phyloP scores from a whole-genome alignment of 2,329 filamentous ascomycete species.

The Talaromyces sp. region DNA sequence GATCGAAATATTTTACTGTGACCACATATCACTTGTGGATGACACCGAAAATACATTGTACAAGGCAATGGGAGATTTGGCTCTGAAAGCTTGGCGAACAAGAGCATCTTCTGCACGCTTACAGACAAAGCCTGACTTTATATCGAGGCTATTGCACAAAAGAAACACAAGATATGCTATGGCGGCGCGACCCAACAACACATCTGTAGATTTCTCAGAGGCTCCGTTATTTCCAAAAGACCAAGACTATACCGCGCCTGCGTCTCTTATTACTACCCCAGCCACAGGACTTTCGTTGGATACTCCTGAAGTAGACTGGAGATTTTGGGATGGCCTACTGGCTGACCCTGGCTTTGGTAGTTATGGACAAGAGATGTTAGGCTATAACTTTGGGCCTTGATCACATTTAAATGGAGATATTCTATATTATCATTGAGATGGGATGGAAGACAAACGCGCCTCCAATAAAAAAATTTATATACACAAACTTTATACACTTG shows the following conservation, averaged over 20 bases:
- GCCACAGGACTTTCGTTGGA: background rate
- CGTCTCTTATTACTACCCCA: background rate
- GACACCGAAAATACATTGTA: constrained; percentile 5
- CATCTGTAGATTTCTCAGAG: background rate
- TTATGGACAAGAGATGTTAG: background rate
- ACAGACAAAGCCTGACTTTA: constrained; percentile 2
- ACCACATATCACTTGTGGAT: constrained; percentile 10
- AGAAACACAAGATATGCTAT: background rate
- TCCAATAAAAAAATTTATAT: background rate
- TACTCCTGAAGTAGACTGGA: constrained; percentile 4
- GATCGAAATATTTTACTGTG: constrained; percentile 9
- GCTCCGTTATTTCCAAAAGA: background rate
- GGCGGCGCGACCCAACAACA: background rate
- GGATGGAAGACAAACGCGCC: background rate
- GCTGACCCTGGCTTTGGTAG: background rate
- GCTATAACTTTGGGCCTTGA: background rate
- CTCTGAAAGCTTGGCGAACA: constrained; percentile 11
- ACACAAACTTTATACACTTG: background rate
- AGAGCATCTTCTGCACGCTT: constrained; percentile 1
- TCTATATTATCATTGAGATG: background rate
- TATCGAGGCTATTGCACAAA: background rate
- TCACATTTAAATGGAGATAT: background rate
- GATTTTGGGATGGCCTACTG: constrained; percentile 6
- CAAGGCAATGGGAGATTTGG: constrained; percentile 10
- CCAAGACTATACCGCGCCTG: background rate